Base-by-base conservation (phyloP, 1,284 basidiomycete species). In the Cryptococcus sp. region DNA sequence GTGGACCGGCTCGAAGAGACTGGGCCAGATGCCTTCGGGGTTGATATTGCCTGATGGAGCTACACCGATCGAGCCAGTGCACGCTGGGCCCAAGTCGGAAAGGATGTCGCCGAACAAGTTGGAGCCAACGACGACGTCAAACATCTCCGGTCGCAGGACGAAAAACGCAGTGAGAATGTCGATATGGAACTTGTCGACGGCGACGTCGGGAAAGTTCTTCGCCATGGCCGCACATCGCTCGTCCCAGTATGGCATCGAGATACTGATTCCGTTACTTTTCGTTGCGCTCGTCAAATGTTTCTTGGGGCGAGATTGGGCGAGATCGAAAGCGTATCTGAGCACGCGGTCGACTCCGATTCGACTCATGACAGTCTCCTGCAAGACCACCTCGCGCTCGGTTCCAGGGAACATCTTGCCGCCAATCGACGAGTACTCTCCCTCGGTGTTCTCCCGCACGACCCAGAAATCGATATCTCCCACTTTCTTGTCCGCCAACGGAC, bases 1-100 rank as follows among this genome's bases (percentile, higher is more conserved):
- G 81, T 97, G 94, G 19, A 97, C 94, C 1, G 64, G 73, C 59
- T 69, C 69, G 65, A 76, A 75, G 48, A 73, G 84, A 80, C 64
- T 84, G 81, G 84, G 84, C 59, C 68, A 77, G 23, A 67, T 68
- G 27, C 72, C 57, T 3, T 81, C 77, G 0, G 85, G 85, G 61
- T 86, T 83, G 49, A 85, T 74, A 64, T 85, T 85, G 20, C 81
- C 82, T 5, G 82, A 82, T 5, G 84, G 84, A 6, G 84, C 84
- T 43, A 85, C 84, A 7, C 84, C 84, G 62, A 85, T 85, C 6
- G 83, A 83, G 8, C 84, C 84, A 1, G 83, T 82, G 45, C 83
- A 81, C 1, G 84, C 84, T 3, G 83, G 81, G 2, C 82, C 84
- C 22, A 85, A 78, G 63, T 85, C 94, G 50, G 93, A 96, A 63